Percentiles rank a stretch among this genome's conserved stretches.
Evolutionary conservation across 768 basidiomycete species (phyloP).

Genomic region (Suillus cothurnatus): DNA sequence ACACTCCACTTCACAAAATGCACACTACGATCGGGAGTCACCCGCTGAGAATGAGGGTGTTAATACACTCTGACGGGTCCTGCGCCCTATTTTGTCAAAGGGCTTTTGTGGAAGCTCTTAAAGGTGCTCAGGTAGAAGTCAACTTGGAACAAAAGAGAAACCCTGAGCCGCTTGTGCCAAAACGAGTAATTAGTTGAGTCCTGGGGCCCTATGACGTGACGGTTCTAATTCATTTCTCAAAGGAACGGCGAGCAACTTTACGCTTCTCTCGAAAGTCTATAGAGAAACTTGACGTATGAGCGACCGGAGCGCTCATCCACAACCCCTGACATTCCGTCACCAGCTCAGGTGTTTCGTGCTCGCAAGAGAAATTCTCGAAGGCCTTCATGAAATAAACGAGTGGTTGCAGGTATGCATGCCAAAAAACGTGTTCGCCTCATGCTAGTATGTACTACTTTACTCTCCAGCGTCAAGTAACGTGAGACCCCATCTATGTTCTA

Average conservation of each 20-base stretch:
- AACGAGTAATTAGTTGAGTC: not conserved
- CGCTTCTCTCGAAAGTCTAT: not conserved
- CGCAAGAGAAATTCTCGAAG: not conserved
- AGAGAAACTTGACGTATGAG: not conserved
- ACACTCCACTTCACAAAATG: not conserved
- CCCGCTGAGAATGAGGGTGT: slow-evolving; percentile 1
- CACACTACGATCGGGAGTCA: not conserved
- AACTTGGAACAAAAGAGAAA: not conserved
- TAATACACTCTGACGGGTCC: not conserved
- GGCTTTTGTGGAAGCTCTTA: not conserved
- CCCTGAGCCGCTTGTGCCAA: slow-evolving; percentile 3
- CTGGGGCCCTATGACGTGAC: not conserved
- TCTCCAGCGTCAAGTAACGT: slow-evolving; percentile 12
- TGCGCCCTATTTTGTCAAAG: not conserved
- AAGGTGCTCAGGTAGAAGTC: not conserved
- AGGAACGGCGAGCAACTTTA: not conserved
- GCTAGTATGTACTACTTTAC: slow-evolving; percentile 1
- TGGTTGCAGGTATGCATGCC: not conserved
- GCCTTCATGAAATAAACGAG: not conserved
- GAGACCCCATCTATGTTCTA: slow-evolving; percentile 26
- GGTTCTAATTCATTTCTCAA: slow-evolving; percentile 3
- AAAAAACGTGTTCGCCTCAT: slow-evolving; percentile 5
- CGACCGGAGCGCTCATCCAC: not conserved
- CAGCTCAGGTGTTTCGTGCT: not conserved
- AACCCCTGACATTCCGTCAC: not conserved